Evolutionary conservation across 306 rosid genomes (phyloP).

Genomic region (Quercus dentata): DNA sequence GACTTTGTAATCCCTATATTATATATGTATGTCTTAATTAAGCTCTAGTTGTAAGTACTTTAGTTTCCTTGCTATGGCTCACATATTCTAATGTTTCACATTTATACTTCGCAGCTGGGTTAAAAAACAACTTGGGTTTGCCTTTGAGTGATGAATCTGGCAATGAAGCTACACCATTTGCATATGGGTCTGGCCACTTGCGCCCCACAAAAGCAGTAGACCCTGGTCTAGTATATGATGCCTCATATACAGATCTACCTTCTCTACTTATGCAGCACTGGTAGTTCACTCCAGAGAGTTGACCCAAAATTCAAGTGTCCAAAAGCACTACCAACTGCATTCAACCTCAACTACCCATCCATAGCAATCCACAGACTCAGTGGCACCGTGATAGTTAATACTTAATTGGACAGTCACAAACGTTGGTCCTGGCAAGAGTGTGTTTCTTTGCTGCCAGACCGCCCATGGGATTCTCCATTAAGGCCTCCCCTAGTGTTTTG

Average conservation of each 20-base stretch:
- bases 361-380: constrained; percentile 57
- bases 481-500: constrained; percentile 57
- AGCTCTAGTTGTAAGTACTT: neutral
- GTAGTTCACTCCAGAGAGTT: constrained; percentile 17
- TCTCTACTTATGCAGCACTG: constrained; percentile 49
- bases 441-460: constrained; percentile 46
- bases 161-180: constrained; percentile 56
- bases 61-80: neutral
- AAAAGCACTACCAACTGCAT: constrained; percentile 19
- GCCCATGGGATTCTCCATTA: constrained; percentile 49
- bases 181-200: constrained; percentile 82
- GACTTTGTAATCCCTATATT: too few relatives aligned
- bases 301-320: constrained; percentile 48
- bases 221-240: constrained; percentile 83
- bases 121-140: constrained; percentile 54
- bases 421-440: constrained; percentile 50
- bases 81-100: neutral
- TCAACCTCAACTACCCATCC: constrained; percentile 81
- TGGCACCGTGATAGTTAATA: constrained; percentile 15
- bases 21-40: too few relatives aligned
- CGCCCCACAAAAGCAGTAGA: constrained; percentile 57
- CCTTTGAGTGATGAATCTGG: constrained; percentile 61
- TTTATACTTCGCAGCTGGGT: constrained; percentile 38
- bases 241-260: constrained; percentile 68
- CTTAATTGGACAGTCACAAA: constrained; percentile 71